phyloP scores from a whole-genome alignment of 2,329 filamentous ascomycete species.

The Curvularia hawaiiensis region DNA sequence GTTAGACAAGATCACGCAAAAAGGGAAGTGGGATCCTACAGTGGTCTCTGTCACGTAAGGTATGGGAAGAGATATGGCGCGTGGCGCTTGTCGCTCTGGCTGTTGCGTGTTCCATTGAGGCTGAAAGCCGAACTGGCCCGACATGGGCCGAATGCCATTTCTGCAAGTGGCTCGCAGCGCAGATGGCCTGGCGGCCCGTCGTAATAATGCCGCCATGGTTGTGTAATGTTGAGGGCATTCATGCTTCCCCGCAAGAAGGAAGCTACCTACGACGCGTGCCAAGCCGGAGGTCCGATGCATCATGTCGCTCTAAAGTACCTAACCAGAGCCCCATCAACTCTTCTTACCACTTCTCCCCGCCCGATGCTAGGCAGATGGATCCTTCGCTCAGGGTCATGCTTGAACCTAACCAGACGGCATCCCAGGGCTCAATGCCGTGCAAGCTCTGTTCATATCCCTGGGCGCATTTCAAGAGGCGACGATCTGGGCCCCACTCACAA shows the following conservation, averaged over 20 bases:
- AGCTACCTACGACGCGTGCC: constrained; percentile 22
- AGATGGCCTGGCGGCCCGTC: constrained; percentile 28
- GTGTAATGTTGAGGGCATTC: constrained; percentile 16
- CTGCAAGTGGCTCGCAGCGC: constrained; percentile 14
- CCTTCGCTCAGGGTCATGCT: constrained; percentile 25
- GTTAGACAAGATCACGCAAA: constrained; percentile 33
- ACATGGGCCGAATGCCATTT: constrained; percentile 30
- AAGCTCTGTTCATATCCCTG: constrained; percentile 18
- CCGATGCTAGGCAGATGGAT: constrained; percentile 39
- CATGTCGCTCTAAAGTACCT: constrained; percentile 9
- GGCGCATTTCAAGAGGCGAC: constrained; percentile 21
- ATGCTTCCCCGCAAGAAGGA: constrained; percentile 7
- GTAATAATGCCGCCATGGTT: constrained; percentile 42
- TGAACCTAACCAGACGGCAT: constrained; percentile 18
- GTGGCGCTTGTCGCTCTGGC: constrained; percentile 28
- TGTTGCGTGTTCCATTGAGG: constrained; percentile 25
- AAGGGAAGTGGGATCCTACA: constrained; percentile 35
- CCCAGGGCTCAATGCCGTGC: constrained; percentile 16
- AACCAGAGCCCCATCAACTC: background rate
- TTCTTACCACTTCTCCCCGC: constrained; percentile 7
- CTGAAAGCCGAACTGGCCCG: constrained; percentile 34
- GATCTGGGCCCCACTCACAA: constrained; percentile 38
- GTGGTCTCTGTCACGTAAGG: constrained; percentile 59
- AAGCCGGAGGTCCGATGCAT: constrained; percentile 28
- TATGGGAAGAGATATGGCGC: constrained; percentile 52